Base-by-base conservation (phyloP, 148 eudicot species). In the Drosera capensis region DNA sequence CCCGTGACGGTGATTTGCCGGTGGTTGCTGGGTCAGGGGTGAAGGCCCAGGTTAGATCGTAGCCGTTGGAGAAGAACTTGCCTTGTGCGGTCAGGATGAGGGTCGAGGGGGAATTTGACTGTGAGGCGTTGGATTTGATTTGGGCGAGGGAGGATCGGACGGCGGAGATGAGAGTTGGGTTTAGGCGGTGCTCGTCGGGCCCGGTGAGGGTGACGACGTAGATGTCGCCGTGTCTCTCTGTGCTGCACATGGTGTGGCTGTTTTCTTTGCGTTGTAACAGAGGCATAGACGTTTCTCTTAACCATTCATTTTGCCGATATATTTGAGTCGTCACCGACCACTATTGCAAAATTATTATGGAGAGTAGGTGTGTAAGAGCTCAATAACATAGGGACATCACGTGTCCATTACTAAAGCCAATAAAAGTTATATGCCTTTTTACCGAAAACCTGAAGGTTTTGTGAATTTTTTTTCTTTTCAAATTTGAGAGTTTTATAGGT, bases 171-270 rank as follows among this genome's bases (percentile, higher is more conserved):
- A 70, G 37, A 31, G 40, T 48, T 5, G 74, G 74, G 28, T 56
- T 60, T 14, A 70, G 57, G 14, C 74, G 59, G 63, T 70, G 74
- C 13, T 70, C 74, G 22, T 40, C 54, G 14, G 26, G 29, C 35
- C 70, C 69, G 43, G 66, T 70, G n/a, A 70, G 57, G 56, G 67
- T 64, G 14, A 70, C 45, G 59, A 70, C 46, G 63, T 64, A 64
- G 38, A 70, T 12, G 49, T 60, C 56, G 42, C 70, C 70, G 39
- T 67, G 55, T 16, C 56, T 70, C 41, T 64, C 63, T 0, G 60
- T 35, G 20, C 59, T 51, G 46, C 70, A 70, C 74, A 70, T 64
- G 11, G 31, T 42, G 45, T n/a, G n/a, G n/a, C n/a, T n/a, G n/a
- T n/a, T n/a, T n/a, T n/a, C n/a, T n/a, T n/a, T n/a, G n/a, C n/a